Evolutionary conservation across 2,329 filamentous ascomycete genomes (phyloP), one percentile per base, ranked within the genome.

Genomic region (Fusarium nanum): DNA sequence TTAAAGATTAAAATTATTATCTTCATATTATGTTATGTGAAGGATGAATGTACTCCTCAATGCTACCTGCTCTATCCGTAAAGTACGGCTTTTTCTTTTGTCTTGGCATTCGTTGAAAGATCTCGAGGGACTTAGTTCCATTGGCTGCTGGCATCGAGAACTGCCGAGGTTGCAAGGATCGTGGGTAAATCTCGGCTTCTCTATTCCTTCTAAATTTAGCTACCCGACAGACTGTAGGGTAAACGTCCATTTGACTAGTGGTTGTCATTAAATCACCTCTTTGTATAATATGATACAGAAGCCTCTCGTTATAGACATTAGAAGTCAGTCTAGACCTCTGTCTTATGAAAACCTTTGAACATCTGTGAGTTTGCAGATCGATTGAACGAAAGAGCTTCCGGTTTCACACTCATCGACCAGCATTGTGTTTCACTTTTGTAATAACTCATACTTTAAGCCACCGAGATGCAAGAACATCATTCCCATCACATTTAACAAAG

Each of bases 391-490:
- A n/a, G n/a, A n/a, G n/a, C n/a, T n/a, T n/a, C n/a, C n/a, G n/a
- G n/a, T n/a, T n/a, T n/a, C n/a, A n/a, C n/a, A n/a, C n/a, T 22
- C 27, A 28, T 28, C 27, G 2, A 28, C 27, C 10, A 28, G 4
- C 27, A 12, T 12, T 12, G 1, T 12, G 27, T 2, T 28, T 2
- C 11, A 6, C 11, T 6, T 6, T 12, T 12, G 12, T 13, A 0
- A 13, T 2, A 30, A 30, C 28, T 2, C 5, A 30, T 2, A 30
- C 11, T 13, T 30, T 7, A 13, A 30, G 6, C 1, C 28, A 30
- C 28, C 2, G 6, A 30, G 6, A 30, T 14, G 28, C 13, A 14
- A 30, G 28, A 30, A 30, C 28, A 30, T 30, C 0, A 13, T 28
- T 28, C 28, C 2, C 28, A 28, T 5, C 13, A 13, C 12, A 2